phyloP scores from a whole-genome alignment of 2,329 filamentous ascomycete species.

The Dryadomyces quercus-mongolicae region DNA sequence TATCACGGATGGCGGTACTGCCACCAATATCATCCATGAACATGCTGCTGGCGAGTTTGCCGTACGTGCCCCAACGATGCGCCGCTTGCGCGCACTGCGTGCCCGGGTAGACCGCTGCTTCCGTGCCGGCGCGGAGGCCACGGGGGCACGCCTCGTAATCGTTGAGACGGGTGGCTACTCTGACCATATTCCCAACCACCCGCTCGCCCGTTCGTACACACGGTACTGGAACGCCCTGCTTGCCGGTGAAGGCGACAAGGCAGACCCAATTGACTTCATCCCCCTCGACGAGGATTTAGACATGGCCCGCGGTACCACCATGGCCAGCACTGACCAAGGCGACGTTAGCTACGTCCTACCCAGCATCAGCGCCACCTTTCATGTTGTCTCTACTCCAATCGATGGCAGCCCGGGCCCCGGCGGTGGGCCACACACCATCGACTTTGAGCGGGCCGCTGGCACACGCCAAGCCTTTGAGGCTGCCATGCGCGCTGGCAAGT shows the following conservation, averaged over 20 bases:
- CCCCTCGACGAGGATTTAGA: conserved; percentile 26
- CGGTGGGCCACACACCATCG: conserved; percentile 37
- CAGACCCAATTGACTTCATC: background rate
- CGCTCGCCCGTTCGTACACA: conserved; percentile 32
- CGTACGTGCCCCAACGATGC: conserved; percentile 29
- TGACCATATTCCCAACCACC: conserved; percentile 41
- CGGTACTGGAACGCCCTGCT: conserved; percentile 29
- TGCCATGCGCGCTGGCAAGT: conserved; percentile 33
- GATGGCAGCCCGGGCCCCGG: conserved; percentile 16
- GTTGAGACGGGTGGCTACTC: conserved; percentile 32
- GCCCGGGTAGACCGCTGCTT: conserved; percentile 30
- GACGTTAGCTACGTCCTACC: conserved; percentile 46
- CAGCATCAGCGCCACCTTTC: conserved; percentile 38
- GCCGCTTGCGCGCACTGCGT: conserved; percentile 25
- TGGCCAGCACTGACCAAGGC: conserved; percentile 47
- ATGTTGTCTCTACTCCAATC: conserved; percentile 30
- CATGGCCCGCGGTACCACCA: conserved; percentile 26
- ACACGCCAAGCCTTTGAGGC: conserved; percentile 33
- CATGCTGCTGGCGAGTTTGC: conserved; percentile 31
- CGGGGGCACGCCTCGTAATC: conserved; percentile 35
- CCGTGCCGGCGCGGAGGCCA: conserved; percentile 24
- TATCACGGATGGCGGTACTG: conserved; percentile 38
- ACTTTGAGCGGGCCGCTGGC: conserved; percentile 38
- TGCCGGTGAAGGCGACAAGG: background rate
- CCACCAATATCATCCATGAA: conserved; percentile 45